Conservation (phyloP, 345 rosid genomes). For the Populus ilicifolia region DNA sequence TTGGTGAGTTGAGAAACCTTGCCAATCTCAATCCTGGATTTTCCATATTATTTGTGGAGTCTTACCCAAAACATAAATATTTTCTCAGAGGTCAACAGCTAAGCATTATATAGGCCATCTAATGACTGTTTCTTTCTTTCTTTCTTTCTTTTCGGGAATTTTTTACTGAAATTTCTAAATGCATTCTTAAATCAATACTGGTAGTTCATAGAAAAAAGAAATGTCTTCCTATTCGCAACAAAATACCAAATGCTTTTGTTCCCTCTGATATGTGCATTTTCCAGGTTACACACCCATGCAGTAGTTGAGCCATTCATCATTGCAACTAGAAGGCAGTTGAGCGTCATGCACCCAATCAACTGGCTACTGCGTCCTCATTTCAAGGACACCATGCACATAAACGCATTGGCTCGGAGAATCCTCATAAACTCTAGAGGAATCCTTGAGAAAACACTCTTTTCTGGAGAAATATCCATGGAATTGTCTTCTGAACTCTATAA, state of each 20-base stretch:
- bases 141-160: too few relatives aligned
- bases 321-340: conserved; percentile 62
- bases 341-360: conserved; percentile 63
- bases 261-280: conserved; percentile 4
- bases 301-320: conserved; percentile 64
- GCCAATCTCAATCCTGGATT: background rate
- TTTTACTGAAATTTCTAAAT: background rate
- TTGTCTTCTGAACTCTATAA: conserved; percentile 53
- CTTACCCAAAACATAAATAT: too few relatives aligned
- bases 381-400: conserved; percentile 65
- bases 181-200: background rate
- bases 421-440: conserved; percentile 57
- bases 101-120: too few relatives aligned
- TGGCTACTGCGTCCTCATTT: conserved; percentile 61
- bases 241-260: background rate
- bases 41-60: background rate
- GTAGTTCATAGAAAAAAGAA: background rate
- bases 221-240: background rate
- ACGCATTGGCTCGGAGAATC: conserved; percentile 45
- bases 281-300: conserved; percentile 70
- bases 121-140: too few relatives aligned
- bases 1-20: conserved; percentile 40
- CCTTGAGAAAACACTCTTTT: conserved; percentile 47
- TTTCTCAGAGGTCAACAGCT: too few relatives aligned
- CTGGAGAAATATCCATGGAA: conserved; percentile 47